Base-by-base conservation (phyloP, 2,329 filamentous ascomycete genomes). In the Arachnopeziza araneosa region DNA sequence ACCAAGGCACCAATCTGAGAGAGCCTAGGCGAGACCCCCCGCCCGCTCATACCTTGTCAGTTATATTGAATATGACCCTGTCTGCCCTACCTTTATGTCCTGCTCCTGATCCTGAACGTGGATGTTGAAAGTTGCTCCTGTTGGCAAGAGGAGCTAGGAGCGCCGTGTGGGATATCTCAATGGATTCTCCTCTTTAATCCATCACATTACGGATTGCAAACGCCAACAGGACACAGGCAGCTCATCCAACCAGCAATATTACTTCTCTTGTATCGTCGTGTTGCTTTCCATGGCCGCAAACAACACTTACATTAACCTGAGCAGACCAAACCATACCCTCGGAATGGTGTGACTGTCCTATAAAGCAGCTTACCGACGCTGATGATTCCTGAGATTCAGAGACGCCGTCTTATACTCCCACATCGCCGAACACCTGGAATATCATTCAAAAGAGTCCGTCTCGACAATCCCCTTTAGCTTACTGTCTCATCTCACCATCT, bases 201-300 rank as follows among this genome's bases (percentile, higher is more conserved):
- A 66, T 65, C 64, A 63, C 63, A 65, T 67, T 63, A 50, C 36
- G 60, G 61, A 60, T 48, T 63, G 60, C 63, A 63, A 67, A 67
- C 66, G 64, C 68, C 66, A 70, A 66, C 63, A 63, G 60, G 60
- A 59, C 63, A 58, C 64, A 64, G 58, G 59, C 63, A 66, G 59
- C 60, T 59, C 61, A 60, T 56, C 58, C 63, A 57, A 66, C 64
- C 64, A 63, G 21, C 10, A 24, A 30, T 30, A 26, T 24, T n/a
- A 10, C 52, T n/a, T n/a, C 52, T 30, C 23, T 54, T 54, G 14
- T 8, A 23, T 66, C 56, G 58, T 51, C 54, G 60, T 64, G 63
- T 65, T 66, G 62, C 65, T 64, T 63, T 67, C 65, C 63, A 69
- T 68, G 66, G 66, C 68, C 69, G 70, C 68, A 66, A 70, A 67